Evolutionary conservation across 257 asterid species (phyloP).

Genomic region (Ocimum tenuiflorum): DNA sequence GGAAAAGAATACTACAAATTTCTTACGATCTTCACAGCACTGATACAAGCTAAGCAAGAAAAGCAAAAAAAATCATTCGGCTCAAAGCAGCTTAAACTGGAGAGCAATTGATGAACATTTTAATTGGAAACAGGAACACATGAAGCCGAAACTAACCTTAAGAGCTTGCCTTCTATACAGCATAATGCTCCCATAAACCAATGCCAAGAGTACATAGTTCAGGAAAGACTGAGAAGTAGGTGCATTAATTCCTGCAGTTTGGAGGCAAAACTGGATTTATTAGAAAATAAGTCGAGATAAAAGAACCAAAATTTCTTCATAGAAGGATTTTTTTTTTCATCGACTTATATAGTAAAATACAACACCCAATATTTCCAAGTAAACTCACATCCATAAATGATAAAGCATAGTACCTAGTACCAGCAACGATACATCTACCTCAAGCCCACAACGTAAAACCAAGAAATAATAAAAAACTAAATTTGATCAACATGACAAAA

Average conservation of each 20-base stretch:
- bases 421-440: background rate
- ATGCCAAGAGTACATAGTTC: conserved; percentile 73
- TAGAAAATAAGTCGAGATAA: background rate
- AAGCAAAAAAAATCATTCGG: background rate
- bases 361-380: too few species aligned
- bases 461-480: conserved; percentile 1
- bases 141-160: conserved; percentile 48
- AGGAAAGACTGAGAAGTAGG: conserved; percentile 96
- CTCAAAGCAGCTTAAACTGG: background rate
- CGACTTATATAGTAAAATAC: too few species aligned
- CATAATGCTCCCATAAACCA: conserved; percentile 72
- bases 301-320: background rate
- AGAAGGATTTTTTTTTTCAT: too few species aligned
- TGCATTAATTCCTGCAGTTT: conserved; percentile 68
- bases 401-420: background rate
- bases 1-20: background rate
- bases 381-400: background rate
- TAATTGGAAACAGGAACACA: background rate
- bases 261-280: conserved; percentile 8
- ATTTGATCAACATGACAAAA: background rate
- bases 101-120: background rate
- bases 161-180: conserved; percentile 59
- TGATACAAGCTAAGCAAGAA: background rate
- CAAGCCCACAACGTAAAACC: conserved; percentile 7
- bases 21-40: background rate